These are phyloP conservation scores for Pythium pyrilobum DNA, from an alignment of 352 stramenopile genomes.

Conservation along the genomic window DNA sequence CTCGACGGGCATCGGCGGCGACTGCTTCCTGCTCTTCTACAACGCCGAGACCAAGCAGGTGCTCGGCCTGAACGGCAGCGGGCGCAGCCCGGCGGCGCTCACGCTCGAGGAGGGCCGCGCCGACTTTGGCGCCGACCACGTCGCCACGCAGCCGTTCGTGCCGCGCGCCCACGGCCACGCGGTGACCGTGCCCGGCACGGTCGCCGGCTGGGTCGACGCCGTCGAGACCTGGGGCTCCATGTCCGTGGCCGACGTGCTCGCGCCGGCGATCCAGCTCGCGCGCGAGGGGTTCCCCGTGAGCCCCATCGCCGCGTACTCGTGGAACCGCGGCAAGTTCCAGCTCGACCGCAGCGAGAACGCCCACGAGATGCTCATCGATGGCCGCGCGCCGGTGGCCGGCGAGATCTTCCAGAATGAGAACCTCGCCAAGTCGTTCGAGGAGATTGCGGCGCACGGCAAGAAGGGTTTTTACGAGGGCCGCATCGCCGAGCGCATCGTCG, in stretches of 20 bases:
- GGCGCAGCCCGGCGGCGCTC: slow-evolving; percentile 72
- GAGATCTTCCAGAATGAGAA: slow-evolving; percentile 88
- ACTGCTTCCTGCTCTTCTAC: slow-evolving; percentile 97
- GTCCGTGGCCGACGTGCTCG: slow-evolving; percentile 80
- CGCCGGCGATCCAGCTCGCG: slow-evolving; percentile 87
- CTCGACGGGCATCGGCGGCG: slow-evolving; percentile 82
- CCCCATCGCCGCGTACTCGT: slow-evolving; percentile 84
- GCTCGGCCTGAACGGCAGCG: slow-evolving; percentile 90
- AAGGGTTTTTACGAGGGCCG: slow-evolving; percentile 80
- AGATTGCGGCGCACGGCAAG: slow-evolving; percentile 84
- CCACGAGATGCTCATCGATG: slow-evolving; percentile 47
- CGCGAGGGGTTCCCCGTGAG: slow-evolving; percentile 92
- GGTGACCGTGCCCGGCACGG: slow-evolving; percentile 89
- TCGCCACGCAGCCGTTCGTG: slow-evolving; percentile 29
- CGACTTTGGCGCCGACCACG: slow-evolving; percentile 27
- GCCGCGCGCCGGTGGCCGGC: slow-evolving; percentile 44
- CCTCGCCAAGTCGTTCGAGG: slow-evolving; percentile 79
- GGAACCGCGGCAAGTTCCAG: slow-evolving; percentile 66
- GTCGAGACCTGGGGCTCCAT: slow-evolving; percentile 83
- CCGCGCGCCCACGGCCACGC: slow-evolving; percentile 56
- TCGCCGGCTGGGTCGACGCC: slow-evolving; percentile 90
- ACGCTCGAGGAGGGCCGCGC: slow-evolving; percentile 63
- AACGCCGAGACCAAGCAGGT: slow-evolving; percentile 83
- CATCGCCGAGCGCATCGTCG: slow-evolving; percentile 87
- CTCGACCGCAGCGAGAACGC: slow-evolving; percentile 53